phyloP scores from a whole-genome alignment of 2,329 filamentous ascomycete genomes.

The Plenodomus lindquistii region DNA sequence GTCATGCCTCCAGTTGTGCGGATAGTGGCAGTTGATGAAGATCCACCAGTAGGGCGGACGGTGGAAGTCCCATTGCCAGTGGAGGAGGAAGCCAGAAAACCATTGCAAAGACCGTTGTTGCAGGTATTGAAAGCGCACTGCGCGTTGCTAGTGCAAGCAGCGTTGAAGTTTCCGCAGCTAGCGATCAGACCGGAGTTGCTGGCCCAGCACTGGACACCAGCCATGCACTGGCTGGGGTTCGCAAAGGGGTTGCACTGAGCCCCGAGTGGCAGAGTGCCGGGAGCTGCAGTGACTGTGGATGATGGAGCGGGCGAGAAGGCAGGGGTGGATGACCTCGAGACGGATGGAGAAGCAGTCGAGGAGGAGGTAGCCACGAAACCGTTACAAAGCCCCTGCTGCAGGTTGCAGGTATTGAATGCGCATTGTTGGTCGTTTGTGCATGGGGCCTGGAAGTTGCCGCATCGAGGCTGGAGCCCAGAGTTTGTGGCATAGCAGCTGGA shows the following conservation, averaged over 20 bases:
- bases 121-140: slow-evolving; percentile 23
- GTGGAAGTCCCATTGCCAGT: slow-evolving; percentile 9
- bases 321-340: neutral
- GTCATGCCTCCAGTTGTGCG: too few relatives aligned
- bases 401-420: slow-evolving; percentile 24
- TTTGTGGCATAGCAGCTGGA: slow-evolving; percentile 21
- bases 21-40: too few relatives aligned
- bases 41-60: slow-evolving; percentile 3
- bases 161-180: slow-evolving; percentile 23
- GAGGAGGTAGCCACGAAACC: slow-evolving; percentile 11
- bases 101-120: slow-evolving; percentile 21
- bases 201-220: slow-evolving; percentile 18
- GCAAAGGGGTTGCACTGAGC: slow-evolving; percentile 17
- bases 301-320: slow-evolving; percentile 11
- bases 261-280: slow-evolving; percentile 20
- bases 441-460: slow-evolving; percentile 24
- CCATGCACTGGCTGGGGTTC: slow-evolving; percentile 12
- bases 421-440: slow-evolving; percentile 23
- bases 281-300: slow-evolving; percentile 13
- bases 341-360: slow-evolving; percentile 10
- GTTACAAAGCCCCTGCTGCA: slow-evolving; percentile 18
- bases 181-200: slow-evolving; percentile 16
- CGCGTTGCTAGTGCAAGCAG: slow-evolving; percentile 11
- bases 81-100: slow-evolving; percentile 7
- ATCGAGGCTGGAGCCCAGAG: slow-evolving; percentile 12